Evolutionary conservation across 192 early-diverging fungal genomes (phyloP).

Genomic region (Rhizophlyctis rosea): DNA sequence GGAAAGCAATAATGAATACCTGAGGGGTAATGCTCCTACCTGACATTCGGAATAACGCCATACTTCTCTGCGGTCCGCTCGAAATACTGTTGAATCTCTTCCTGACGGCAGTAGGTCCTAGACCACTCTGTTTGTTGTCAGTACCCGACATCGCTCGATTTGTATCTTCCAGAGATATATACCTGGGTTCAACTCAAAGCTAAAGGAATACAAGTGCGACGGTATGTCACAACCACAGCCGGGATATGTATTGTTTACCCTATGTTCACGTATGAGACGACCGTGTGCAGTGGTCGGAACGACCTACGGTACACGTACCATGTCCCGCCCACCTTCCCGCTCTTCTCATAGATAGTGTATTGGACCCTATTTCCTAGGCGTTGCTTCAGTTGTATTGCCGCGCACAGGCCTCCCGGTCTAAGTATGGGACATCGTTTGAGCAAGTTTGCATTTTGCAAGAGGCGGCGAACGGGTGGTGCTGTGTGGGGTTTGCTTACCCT

Average conservation of each 20-base stretch:
- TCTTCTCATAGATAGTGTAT: conserved; percentile 44
- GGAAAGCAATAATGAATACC: no score
- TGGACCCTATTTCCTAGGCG: conserved; percentile 33
- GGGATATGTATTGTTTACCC: conserved; percentile 40
- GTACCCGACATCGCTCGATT: conserved; percentile 19
- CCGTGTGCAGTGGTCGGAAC: no score
- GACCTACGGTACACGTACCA: conserved; percentile 26
- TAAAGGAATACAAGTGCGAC: conserved; percentile 45
- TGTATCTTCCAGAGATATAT: conserved; percentile 11
- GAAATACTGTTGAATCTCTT: conserved; percentile 48
- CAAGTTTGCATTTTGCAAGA: background rate
- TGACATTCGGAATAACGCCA: conserved; percentile 37
- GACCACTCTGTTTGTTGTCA: conserved; percentile 38
- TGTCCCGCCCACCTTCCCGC: conserved; percentile 49
- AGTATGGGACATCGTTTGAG: background rate
- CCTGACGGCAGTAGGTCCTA: conserved; percentile 27
- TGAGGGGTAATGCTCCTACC: no score
- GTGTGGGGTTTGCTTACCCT: background rate
- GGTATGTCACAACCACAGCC: conserved; percentile 54
- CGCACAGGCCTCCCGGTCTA: conserved; percentile 38
- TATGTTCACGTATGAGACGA: no score
- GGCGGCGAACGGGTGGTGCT: background rate
- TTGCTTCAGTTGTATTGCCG: conserved; percentile 46
- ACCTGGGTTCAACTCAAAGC: conserved; percentile 44
- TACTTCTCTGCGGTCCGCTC: conserved; percentile 33